Percentiles rank a stretch among this genome's conserved stretches.
Evolutionary conservation across 805 yeast genomes (phyloP).

Genomic region (Lipomyces mesembrius): DNA sequence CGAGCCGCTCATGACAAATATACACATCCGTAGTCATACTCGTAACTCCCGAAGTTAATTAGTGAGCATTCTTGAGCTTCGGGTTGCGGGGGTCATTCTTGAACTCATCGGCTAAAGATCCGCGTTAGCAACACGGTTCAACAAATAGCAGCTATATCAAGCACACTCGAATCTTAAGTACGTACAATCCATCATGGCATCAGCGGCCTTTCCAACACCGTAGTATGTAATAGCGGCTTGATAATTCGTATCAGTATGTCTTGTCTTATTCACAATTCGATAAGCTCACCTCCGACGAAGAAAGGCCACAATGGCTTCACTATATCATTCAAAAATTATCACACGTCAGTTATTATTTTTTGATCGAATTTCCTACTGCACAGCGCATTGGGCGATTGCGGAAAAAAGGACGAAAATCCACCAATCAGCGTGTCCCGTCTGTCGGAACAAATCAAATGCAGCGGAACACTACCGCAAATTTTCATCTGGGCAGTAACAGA

Average conservation of each 20-base stretch:
- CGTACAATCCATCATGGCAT: constrained; percentile 65
- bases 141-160: neutral
- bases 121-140: neutral
- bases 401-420: neutral
- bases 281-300: constrained; percentile 73
- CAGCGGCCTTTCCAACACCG: constrained; percentile 70
- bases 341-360: neutral
- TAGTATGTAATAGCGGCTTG: constrained; percentile 62
- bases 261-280: neutral
- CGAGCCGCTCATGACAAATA: neutral
- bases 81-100: constrained; percentile 96
- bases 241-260: neutral
- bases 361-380: neutral
- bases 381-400: neutral
- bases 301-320: constrained; percentile 87
- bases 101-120: constrained; percentile 59
- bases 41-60: neutral
- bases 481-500: neutral
- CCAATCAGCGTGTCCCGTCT: constrained; percentile 22
- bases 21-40: neutral
- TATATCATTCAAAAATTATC: constrained; percentile 24
- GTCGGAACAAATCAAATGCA: neutral
- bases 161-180: constrained; percentile 4
- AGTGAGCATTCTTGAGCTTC: constrained; percentile 55
- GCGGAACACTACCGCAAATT: neutral